Base-by-base conservation (phyloP, 73 alveolate genomes). In the Paramecium caudatum region DNA sequence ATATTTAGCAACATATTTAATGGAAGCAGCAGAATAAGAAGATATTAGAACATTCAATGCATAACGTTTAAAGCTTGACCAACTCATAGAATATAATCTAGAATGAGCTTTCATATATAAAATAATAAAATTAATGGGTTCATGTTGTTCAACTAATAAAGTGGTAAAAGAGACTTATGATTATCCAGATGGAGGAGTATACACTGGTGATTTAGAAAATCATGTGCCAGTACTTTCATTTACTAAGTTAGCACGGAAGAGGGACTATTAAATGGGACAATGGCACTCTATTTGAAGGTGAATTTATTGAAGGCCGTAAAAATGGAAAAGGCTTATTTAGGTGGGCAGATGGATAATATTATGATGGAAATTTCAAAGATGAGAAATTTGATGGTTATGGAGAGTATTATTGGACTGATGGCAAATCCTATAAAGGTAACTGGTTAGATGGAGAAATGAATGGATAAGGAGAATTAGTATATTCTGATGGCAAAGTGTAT, bases 211-310 rank as follows among this genome's bases (percentile, higher is more conserved):
- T 36, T 4, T 74, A 13, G 47, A 74, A 39, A 45, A 74, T 21
- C 37, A 36, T 37, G 9, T 16, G 69, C 88, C 88, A 8, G 88
- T 74, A 74, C 33, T 8, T 37, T 41, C 32, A 23, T 16, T 27
- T 6, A 41, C 13, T 21, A 27, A 10, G 43, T 55, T 13, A 90
- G 95, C 93, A 92, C 82, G 96, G 96, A 2, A 82, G 90, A 30
- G 96, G 96, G 17, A 27, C 25, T 36, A 41, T 82, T 32, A 48
- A 13, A 41, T 95, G 96, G 97, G 70, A 69, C 61, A 91, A 82
- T 46, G 95, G 96, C 27, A 68, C 95, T 43, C 37, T 69, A 32
- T 95, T 83, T 83, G 90, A 55, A 36, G 98, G 98, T 48, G 91
- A 90, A 63, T 88, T 91, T 41, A 62, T 63, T 47, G 80, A 92